Evolutionary conservation across 129 eudicot species (phyloP).

Genomic region (Smallanthus sonchifolius): DNA sequence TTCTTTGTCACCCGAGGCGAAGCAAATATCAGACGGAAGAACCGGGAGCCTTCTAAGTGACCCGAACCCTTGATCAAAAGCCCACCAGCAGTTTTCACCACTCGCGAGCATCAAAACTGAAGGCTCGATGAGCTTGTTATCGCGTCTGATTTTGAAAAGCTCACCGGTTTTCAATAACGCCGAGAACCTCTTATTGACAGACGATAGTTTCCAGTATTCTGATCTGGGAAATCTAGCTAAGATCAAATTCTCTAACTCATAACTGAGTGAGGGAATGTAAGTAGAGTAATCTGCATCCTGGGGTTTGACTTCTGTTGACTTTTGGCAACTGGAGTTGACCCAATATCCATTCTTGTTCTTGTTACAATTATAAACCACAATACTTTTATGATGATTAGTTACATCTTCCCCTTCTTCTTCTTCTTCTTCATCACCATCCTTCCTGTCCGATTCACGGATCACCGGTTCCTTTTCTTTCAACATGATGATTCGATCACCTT

Average conservation of each 20-base stretch:
- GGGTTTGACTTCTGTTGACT: slow-evolving; percentile 46
- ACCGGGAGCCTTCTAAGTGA: slow-evolving; percentile 59
- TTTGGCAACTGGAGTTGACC: slow-evolving; percentile 21
- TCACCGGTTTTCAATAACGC: slow-evolving; percentile 50
- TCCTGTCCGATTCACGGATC: slow-evolving; percentile 26
- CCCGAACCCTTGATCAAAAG: slow-evolving; percentile 59
- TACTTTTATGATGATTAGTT: background rate
- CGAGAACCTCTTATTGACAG: slow-evolving; percentile 46
- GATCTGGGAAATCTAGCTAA: slow-evolving; percentile 70
- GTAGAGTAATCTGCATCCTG: slow-evolving; percentile 80
- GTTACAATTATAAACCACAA: slow-evolving; percentile 11
- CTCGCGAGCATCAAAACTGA: slow-evolving; percentile 70
- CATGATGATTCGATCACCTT: slow-evolving; percentile 34
- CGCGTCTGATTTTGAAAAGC: slow-evolving; percentile 54
- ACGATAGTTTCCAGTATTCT: slow-evolving; percentile 61
- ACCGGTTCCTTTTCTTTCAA: slow-evolving; percentile 36
- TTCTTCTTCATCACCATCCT: slow-evolving; percentile 13
- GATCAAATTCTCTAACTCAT: slow-evolving; percentile 64
- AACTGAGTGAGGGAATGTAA: slow-evolving; percentile 52
- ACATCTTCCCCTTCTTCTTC: slow-evolving; percentile 18
- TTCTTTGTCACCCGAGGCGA: slow-evolving; percentile 68
- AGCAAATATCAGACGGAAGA: slow-evolving; percentile 58
- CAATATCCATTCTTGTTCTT: slow-evolving; percentile 19
- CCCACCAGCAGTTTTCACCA: slow-evolving; percentile 77
- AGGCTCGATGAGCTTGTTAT: slow-evolving; percentile 42